Evolutionary conservation across 306 rosid species (phyloP), one percentile per base, ranked within the genome.

Genomic region (Rubus parviflorus): DNA sequence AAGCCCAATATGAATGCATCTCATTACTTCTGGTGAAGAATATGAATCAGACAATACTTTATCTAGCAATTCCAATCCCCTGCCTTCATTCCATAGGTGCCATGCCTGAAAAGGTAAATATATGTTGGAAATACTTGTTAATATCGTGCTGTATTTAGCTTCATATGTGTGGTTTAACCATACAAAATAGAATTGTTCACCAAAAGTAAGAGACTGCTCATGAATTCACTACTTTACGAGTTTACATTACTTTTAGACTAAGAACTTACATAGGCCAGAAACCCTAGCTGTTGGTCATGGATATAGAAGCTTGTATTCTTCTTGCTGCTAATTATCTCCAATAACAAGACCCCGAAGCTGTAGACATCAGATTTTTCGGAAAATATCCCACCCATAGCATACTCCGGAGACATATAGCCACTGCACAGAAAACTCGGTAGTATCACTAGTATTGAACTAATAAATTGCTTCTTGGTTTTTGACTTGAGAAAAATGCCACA

Each of bases 241-340:
- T 25, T 25, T 25, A 25, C 30, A 1, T 25, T 25, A 25, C 30
- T 25, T n/a, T 3, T 23, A 13, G 40, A 9, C 17, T 54, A 5
- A 22, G 25, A 60, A 70, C 88, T 79, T 42, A 85, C 86, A 68
- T 49, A 73, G 47, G 83, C 74, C 20, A 82, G 49, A 22, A 85
- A 82, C 22, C 82, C 68, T 9, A 74, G 40, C 11, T 61, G 51
- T 41, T 77, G 20, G 2, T 80, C 45, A 0, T 10, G 20, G 49
- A 37, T 30, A 37, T 53, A 52, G 54, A 73, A 77, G 73, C 76
- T 20, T 11, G 38, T 79, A 64, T 79, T 85, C 75, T 73, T 80
- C 73, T 19, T 56, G 19, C 82, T 74, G 41, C 81, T 81, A 0
- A 84, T 70, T n/a, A 81, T 81, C 73, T 84, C 82, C n/a, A 84